phyloP scores from a whole-genome alignment of 1,284 basidiomycete species.

The Amylostereum areolatum region DNA sequence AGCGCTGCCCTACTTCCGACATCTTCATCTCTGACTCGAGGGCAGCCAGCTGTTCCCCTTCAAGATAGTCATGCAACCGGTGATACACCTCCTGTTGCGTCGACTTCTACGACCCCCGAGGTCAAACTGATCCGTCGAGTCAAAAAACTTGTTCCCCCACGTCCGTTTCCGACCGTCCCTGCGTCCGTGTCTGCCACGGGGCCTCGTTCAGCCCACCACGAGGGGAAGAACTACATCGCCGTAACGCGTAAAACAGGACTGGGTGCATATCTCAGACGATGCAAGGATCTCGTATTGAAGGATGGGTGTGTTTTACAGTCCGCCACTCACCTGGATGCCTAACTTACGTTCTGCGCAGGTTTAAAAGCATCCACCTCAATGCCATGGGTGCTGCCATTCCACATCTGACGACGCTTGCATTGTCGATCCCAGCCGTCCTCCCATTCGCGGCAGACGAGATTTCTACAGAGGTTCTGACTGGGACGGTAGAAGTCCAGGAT shows the following conservation, averaged over 20 bases:
- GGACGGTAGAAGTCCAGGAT: slow-evolving; percentile 74
- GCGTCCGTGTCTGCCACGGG: slow-evolving; percentile 70
- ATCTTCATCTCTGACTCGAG: no score
- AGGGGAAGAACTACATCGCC: slow-evolving; percentile 76
- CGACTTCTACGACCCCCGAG: slow-evolving; percentile 1
- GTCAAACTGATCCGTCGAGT: slow-evolving; percentile 28
- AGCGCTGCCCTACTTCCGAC: no score
- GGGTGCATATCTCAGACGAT: slow-evolving; percentile 72
- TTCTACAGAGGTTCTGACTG: slow-evolving; percentile 63
- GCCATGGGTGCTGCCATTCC: slow-evolving; percentile 89
- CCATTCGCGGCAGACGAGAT: slow-evolving; percentile 66
- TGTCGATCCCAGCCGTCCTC: slow-evolving; percentile 70
- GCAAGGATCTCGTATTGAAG: slow-evolving; percentile 68
- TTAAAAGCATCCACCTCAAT: slow-evolving; percentile 69
- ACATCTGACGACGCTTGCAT: slow-evolving; percentile 65
- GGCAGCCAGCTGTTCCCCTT: no score
- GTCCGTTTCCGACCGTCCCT: slow-evolving; percentile 75
- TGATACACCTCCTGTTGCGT: neutral
- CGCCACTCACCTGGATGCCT: no score
- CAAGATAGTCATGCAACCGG: no score
- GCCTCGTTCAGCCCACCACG: slow-evolving; percentile 69
- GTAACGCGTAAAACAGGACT: slow-evolving; percentile 74
- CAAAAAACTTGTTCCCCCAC: slow-evolving; percentile 61
- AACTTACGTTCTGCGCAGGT: slow-evolving; percentile 34
- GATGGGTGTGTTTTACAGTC: slow-evolving; percentile 55